Evolutionary conservation across 768 basidiomycete genomes (phyloP), one percentile per base, ranked within the genome.

Genomic region (Hebeloma cylindrosporum): DNA sequence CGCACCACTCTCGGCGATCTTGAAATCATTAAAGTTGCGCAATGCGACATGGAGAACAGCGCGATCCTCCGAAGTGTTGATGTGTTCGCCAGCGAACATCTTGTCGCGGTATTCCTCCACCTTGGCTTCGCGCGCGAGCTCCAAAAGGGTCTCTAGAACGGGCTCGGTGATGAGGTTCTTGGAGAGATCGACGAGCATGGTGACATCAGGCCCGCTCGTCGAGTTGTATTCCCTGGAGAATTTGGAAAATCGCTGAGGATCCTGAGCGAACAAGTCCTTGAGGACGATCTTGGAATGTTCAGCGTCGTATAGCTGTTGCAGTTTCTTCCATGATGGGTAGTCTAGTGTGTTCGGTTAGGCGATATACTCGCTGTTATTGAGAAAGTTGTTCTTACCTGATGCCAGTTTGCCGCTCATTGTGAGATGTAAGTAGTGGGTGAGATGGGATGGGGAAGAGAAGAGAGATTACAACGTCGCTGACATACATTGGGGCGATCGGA

Each of bases 11-110:
- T 97, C 96, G 34, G 70, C 56, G 66, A 95, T 93, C 58, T 79
- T 72, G 70, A 87, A 92, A 52, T 86, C 82, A 48, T 70, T 69
- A 48, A 84, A 78, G 70, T 85, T 82, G 52, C 96, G 84, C 38
- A 99, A 79, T 4, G 96, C 95, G 48, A 97, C 74, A 66, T 99
- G 96, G 2, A 99, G 79, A 5, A 98, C 96, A 2, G 96, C 91
- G 43, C 96, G 92, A 60, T 91, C 94, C 66, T 98, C 96, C 17
- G 93, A 94, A 13, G 94, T 98, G 74, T 98, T 98, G 78, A 98
- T 97, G 67, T 96, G 96, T 64, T 88, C 83, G 33, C 96, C 95
- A 1, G 85, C 67, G 63, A 95, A 97, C 93, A 98, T 96, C 68
- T 82, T 83, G 66, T 97, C 88, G 41, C 94, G 81, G 63, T 77